Evolutionary conservation across 1,284 basidiomycete genomes (phyloP).

Genomic region (Cryptococcus sp.): DNA sequence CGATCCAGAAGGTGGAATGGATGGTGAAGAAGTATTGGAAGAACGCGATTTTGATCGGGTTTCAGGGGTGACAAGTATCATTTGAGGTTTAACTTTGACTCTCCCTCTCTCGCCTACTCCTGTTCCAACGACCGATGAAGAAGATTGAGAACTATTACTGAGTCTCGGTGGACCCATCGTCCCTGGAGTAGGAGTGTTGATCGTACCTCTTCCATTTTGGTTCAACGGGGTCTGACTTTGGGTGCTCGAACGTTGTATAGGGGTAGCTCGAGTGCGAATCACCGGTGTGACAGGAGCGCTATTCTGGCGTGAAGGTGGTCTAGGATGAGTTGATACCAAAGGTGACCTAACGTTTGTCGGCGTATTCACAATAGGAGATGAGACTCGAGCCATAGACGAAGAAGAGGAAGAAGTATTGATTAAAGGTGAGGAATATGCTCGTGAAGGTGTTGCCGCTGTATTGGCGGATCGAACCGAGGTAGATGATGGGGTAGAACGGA

Average conservation of each 20-base stretch:
- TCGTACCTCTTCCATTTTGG: background rate
- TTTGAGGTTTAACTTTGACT: background rate
- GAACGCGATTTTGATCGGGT: background rate
- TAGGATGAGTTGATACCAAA: background rate
- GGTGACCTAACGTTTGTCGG: background rate
- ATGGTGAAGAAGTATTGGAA: background rate
- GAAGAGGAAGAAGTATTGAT: background rate
- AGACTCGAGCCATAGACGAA: background rate
- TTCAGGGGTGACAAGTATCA: background rate
- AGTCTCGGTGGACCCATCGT: background rate
- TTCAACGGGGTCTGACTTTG: background rate
- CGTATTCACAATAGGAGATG: background rate
- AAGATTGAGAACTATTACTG: too few relatives aligned
- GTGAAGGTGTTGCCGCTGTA: background rate
- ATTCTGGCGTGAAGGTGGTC: background rate
- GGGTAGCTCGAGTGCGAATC: background rate
- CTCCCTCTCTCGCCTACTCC: background rate
- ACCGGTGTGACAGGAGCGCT: background rate
- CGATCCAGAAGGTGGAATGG: background rate
- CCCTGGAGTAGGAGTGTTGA: background rate
- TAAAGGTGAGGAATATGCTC: background rate
- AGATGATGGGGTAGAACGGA: slow-evolving; percentile 10
- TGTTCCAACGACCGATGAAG: background rate
- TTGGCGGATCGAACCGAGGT: slow-evolving; percentile 3
- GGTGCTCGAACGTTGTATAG: background rate